Base-by-base conservation (phyloP, 1,284 basidiomycete genomes). In the Tremellales sp. region DNA sequence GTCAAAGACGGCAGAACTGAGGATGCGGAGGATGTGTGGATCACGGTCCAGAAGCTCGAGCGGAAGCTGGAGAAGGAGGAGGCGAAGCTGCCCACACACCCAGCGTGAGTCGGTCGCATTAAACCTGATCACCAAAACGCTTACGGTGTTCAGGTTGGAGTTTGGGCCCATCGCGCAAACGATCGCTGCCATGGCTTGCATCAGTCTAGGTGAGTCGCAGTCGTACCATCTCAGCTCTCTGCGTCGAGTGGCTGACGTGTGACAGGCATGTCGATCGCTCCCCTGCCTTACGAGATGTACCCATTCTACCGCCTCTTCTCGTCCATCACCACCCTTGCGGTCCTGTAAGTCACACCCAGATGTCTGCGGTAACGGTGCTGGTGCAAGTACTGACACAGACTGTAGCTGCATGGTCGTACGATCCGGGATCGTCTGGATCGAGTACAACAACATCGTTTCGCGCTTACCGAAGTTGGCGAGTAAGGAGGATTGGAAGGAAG, bases 271-370 rank as follows among this genome's bases (percentile, higher is more conserved):
- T 62, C 62, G 4, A 54, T 53, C 13, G 27, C 48, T 4, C 54
- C 54, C 10, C 40, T 67, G 3, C 65, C 63, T 12, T 45, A 24
- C 17, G 53, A 61, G 44, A 54, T 64, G 48, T 29, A 57, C 11
- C 52, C 57, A 2, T 67, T 68, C 53, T 67, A 67, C 36, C 17
- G 46, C 8, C 52, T 68, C 15, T 68, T 67, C 49, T 60, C 56
- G 37, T 45, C 54, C 10, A 41, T 68, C 40, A 67, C 63, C 10
- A 58, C 60, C 19, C 21, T 63, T 7, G 61, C 61, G 2, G 58
- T 62, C 10, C 39, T 56, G 66, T 67, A 48, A 48, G 63, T 60
- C n/a, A n/a, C n/a, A n/a, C n/a, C n/a, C n/a, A n/a, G n/a, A n/a
- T n/a, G n/a, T n/a, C n/a, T n/a, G n/a, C n/a, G n/a, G n/a, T n/a